Percentiles rank a stretch among this genome's conserved stretches.
Evolutionary conservation across 1,139 yeast genomes (phyloP).

Genomic region (Saccharomyces pastorianus): DNA sequence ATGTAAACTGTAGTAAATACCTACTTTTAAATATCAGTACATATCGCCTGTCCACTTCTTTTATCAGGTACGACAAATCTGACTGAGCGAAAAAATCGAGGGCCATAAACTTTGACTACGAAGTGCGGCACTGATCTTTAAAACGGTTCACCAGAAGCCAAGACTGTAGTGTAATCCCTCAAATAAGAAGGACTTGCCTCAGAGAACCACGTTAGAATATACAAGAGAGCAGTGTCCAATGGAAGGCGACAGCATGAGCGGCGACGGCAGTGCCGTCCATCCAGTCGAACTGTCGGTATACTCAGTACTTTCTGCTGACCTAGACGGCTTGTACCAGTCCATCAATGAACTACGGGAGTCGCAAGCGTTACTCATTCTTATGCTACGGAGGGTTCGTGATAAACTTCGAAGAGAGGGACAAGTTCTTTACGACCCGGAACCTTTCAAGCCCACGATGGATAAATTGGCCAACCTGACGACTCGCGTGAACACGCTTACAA

Average conservation of each 20-base stretch:
- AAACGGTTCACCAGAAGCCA: neutral
- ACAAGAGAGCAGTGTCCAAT: neutral
- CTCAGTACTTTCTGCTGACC: conserved; percentile 25
- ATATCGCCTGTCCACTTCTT: neutral
- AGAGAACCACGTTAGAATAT: neutral
- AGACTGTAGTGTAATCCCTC: no score
- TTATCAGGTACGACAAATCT: neutral
- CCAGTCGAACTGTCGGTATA: conserved; percentile 29
- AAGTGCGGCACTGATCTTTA: neutral
- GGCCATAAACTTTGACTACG: neutral
- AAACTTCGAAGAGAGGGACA: conserved; percentile 20
- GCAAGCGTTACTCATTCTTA: conserved; percentile 26
- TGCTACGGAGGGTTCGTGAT: conserved; percentile 20
- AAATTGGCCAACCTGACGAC: conserved; percentile 1
- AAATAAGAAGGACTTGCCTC: no score
- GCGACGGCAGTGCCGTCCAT: conserved; percentile 18
- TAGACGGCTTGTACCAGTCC: conserved; percentile 28
- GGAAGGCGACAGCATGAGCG: conserved; percentile 3
- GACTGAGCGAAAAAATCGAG: neutral
- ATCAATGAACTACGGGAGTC: conserved; percentile 29
- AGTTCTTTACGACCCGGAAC: conserved; percentile 12
- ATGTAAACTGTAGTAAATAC: neutral
- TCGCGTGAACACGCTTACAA: conserved; percentile 1
- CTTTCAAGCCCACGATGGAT: neutral
- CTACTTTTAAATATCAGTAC: neutral